Conservation (phyloP, 1,284 basidiomycete species). For the Heterobasidion parviporum region DNA sequence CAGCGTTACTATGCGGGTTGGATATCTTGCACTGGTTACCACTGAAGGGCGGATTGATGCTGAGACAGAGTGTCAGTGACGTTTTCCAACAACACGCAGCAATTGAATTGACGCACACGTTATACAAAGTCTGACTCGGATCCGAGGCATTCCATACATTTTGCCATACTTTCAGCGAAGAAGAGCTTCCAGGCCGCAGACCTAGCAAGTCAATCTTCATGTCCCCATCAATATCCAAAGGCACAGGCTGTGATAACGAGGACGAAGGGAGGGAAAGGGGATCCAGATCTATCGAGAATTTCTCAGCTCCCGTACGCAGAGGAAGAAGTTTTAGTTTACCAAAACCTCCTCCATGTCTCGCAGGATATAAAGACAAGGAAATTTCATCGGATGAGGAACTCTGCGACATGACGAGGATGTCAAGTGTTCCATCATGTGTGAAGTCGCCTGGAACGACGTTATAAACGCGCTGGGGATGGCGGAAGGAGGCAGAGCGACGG, state of each 20-base stretch:
- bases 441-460: conserved; percentile 93
- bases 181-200: conserved; percentile 36
- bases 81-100: too few relatives aligned
- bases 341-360: conserved; percentile 55
- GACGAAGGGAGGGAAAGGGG: conserved; percentile 57
- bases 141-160: conserved; percentile 67
- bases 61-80: conserved; percentile 18
- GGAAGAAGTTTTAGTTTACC: conserved; percentile 37
- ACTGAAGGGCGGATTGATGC: conserved; percentile 51
- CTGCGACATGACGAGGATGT: conserved; percentile 81
- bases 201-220: conserved; percentile 88
- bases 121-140: conserved; percentile 43
- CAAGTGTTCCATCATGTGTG: conserved; percentile 85
- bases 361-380: conserved; percentile 64
- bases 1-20: conserved; percentile 90
- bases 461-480: conserved; percentile 45
- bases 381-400: conserved; percentile 39
- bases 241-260: conserved; percentile 71
- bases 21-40: conserved; percentile 67
- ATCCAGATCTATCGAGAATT: conserved; percentile 21
- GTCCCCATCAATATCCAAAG: conserved; percentile 82
- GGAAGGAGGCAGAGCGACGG: conserved; percentile 43
- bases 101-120: conserved; percentile 36
- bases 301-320: background rate
- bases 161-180: conserved; percentile 59